These are phyloP conservation scores for Vitis riparia DNA, from an alignment of 164 flowering plant species.

Conservation along the genomic window DNA sequence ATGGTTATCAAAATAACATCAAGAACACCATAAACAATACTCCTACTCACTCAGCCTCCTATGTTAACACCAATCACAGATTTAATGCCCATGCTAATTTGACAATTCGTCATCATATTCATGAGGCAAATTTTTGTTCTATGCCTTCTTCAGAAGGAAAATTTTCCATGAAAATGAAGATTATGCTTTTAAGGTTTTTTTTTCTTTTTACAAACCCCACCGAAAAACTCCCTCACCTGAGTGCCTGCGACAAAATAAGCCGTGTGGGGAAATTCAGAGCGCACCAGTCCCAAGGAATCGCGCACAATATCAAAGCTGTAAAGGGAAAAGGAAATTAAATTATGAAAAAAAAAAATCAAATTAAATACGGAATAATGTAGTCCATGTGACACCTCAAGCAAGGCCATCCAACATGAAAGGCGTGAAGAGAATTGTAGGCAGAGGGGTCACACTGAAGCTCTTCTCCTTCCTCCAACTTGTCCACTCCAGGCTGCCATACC, in stretches of 20 bases:
- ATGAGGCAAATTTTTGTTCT: no score
- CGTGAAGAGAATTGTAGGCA: slow-evolving; percentile 86
- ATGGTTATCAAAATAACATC: no score
- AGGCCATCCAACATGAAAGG: slow-evolving; percentile 90
- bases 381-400: slow-evolving; percentile 59
- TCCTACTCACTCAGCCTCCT: no score
- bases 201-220: no score
- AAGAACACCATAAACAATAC: no score
- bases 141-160: neutral
- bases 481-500: slow-evolving; percentile 97
- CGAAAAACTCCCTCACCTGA: slow-evolving; percentile 51
- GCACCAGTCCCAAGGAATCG: slow-evolving; percentile 72
- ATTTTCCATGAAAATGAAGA: no score
- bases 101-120: no score
- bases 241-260: slow-evolving; percentile 83
- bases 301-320: slow-evolving; percentile 79
- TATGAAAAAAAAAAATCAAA: neutral
- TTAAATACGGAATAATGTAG: neutral
- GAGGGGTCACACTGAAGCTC: slow-evolving; percentile 90
- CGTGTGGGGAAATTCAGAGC: slow-evolving; percentile 84
- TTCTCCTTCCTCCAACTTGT: slow-evolving; percentile 85
- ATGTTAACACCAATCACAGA: no score
- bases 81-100: no score
- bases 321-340: slow-evolving; percentile 7
- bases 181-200: no score